A percentile compares a stretch with the other conserved stretches of the same genome.
Evolutionary conservation across 2,329 filamentous ascomycete genomes (phyloP).

Genomic region (Cryphonectria radicalis): DNA sequence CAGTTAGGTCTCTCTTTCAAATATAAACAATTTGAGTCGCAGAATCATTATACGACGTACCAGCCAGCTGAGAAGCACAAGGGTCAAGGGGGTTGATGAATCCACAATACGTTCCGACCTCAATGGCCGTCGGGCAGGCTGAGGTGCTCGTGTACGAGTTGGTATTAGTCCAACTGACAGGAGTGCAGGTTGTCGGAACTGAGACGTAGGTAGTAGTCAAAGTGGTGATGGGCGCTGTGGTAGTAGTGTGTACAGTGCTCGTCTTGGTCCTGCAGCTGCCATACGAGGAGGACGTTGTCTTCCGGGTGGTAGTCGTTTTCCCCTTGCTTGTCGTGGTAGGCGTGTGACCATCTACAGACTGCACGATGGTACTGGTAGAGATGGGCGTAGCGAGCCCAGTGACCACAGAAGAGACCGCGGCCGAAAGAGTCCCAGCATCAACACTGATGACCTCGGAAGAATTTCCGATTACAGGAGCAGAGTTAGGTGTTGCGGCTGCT

Average conservation of each 20-base stretch:
- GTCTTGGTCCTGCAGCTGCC: slow-evolving; percentile 1
- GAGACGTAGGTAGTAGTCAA: neutral
- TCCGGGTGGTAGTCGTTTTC: neutral
- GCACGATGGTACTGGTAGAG: neutral
- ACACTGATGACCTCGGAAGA: slow-evolving; percentile 1
- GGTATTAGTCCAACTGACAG: slow-evolving; percentile 9
- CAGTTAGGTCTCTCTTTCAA: neutral
- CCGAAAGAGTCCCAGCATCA: neutral
- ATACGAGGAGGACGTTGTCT: neutral
- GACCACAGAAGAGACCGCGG: neutral
- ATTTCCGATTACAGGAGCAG: neutral
- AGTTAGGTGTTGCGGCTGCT: neutral
- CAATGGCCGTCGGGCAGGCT: slow-evolving; percentile 11
- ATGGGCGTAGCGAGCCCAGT: neutral
- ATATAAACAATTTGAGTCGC: neutral
- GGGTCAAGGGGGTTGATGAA: slow-evolving; percentile 11
- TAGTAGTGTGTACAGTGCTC: neutral
- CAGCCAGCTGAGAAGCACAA: slow-evolving; percentile 1
- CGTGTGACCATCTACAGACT: neutral
- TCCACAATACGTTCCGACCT: slow-evolving; percentile 5
- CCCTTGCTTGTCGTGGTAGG: neutral
- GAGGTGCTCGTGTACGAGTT: slow-evolving; percentile 9
- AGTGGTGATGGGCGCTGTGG: neutral
- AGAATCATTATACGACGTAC: neutral
- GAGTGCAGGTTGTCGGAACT: slow-evolving; percentile 3